Evolutionary conservation across 495 filamentous ascomycete species (phyloP).

Genomic region (Aspergillus conjunctus): DNA sequence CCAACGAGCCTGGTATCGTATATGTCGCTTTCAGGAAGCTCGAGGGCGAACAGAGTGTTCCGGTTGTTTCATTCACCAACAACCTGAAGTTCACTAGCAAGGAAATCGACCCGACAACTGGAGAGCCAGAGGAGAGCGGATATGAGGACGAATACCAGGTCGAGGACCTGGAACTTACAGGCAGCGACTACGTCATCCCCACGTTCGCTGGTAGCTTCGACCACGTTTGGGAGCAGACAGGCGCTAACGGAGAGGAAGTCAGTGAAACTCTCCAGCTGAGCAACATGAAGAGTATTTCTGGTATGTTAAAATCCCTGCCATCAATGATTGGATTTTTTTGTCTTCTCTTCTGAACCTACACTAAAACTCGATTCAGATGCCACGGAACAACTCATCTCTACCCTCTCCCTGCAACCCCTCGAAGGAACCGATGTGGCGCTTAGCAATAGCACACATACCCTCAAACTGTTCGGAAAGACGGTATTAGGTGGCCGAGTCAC

Average conservation of each 20-base stretch:
- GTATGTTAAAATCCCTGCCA: conserved; percentile 53
- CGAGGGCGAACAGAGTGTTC: conserved; percentile 66
- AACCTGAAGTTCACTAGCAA: conserved; percentile 95
- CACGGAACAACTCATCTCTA: conserved; percentile 83
- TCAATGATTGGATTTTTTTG: neutral
- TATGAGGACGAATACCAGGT: conserved; percentile 99
- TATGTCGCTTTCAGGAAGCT: conserved; percentile 93
- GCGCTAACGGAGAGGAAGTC: conserved; percentile 82
- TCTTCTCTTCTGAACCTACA: conserved; percentile 7
- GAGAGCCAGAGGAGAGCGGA: conserved; percentile 86
- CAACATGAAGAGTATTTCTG: conserved; percentile 87
- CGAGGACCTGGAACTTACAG: conserved; percentile 86
- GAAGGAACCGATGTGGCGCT: conserved; percentile 91
- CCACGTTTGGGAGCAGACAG: conserved; percentile 95
- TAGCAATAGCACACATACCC: conserved; percentile 84
- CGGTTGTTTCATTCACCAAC: conserved; percentile 83
- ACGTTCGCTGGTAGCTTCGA: conserved; percentile 93
- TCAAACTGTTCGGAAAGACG: conserved; percentile 96
- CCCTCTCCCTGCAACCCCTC: conserved; percentile 87
- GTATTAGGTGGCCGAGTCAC: conserved; percentile 88
- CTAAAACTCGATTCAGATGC: conserved; percentile 69
- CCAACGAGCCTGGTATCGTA: conserved; percentile 84
- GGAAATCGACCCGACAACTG: conserved; percentile 94
- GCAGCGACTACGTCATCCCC: conserved; percentile 91
- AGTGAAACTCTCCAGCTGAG: conserved; percentile 90